Conservation (phyloP, 805 yeast species). For the Blastobotrys chiropterorum region DNA sequence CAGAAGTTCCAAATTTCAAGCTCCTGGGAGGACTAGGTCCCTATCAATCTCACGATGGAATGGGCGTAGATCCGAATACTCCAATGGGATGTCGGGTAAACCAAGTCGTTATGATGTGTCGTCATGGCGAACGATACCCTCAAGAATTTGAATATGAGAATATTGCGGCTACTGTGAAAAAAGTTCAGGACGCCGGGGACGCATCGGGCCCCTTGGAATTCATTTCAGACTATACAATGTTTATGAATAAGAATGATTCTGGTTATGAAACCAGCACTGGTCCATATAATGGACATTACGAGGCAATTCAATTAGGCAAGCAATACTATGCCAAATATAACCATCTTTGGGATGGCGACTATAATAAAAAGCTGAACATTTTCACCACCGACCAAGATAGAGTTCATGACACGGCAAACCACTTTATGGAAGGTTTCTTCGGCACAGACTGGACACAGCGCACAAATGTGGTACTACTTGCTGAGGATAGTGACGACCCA, state of each 20-base stretch:
- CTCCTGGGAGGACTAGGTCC: constrained; percentile 50
- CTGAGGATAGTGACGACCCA: constrained; percentile 16
- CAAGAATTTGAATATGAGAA: constrained; percentile 13
- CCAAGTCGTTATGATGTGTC: constrained; percentile 46
- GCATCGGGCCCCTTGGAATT: constrained; percentile 3
- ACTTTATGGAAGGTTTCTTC: constrained; percentile 56
- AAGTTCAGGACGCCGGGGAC: neutral
- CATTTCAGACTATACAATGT: neutral
- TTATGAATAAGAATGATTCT: neutral
- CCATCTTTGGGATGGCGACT: constrained; percentile 2
- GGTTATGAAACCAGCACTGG: constrained; percentile 4
- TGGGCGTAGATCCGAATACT: constrained; percentile 46
- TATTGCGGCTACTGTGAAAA: neutral
- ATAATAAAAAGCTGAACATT: constrained; percentile 38
- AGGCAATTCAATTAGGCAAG: neutral
- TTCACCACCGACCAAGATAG: constrained; percentile 52
- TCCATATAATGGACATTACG: neutral
- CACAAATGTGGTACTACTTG: constrained; percentile 42
- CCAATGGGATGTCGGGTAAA: constrained; percentile 47
- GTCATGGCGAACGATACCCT: constrained; percentile 60
- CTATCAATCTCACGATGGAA: constrained; percentile 43
- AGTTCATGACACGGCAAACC: constrained; percentile 47
- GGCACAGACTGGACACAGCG: constrained; percentile 36
- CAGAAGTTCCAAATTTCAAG: constrained; percentile 23
- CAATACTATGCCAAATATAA: neutral